phyloP scores from a whole-genome alignment of 208 protist genomes.

The Wallacemonas sp. region DNA sequence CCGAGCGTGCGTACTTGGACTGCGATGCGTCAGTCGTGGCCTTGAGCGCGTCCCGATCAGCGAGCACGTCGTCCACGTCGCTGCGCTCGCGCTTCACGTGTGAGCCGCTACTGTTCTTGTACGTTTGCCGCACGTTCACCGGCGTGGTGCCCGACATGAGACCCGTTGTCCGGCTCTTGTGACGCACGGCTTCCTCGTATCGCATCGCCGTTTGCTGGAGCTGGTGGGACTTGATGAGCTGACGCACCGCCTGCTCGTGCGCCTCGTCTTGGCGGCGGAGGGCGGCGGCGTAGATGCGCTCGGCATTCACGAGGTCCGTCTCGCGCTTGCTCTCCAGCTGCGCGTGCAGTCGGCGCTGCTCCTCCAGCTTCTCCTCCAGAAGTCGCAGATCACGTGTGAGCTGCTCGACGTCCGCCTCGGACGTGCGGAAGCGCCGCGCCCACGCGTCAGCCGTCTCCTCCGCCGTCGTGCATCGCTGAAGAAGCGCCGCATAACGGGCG shows the following conservation, averaged over 20 bases:
- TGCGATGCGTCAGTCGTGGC: too few species aligned
- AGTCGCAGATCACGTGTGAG: conserved; percentile 38
- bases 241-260: conserved; percentile 51
- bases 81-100: conserved; percentile 38
- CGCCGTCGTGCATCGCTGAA: neutral
- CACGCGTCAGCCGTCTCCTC: conserved; percentile 3
- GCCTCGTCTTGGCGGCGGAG: conserved; percentile 45
- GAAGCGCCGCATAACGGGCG: conserved; percentile 26
- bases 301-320: conserved; percentile 47
- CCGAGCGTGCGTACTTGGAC: too few species aligned
- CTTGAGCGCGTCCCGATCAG: neutral
- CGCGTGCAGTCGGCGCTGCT: conserved; percentile 14
- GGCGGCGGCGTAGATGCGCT: conserved; percentile 41
- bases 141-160: conserved; percentile 12
- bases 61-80: neutral
- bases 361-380: conserved; percentile 46
- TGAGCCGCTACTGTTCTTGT: neutral
- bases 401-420: conserved; percentile 41
- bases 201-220: conserved; percentile 36
- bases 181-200: conserved; percentile 37
- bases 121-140: conserved; percentile 12
- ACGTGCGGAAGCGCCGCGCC: neutral
- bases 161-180: neutral
- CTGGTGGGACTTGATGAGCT: conserved; percentile 50
- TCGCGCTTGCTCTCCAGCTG: conserved; percentile 32